Percentiles rank a stretch among this genome's conserved stretches.
Evolutionary conservation across 1,284 basidiomycete species (phyloP).

Genomic region (Takashimella koratensis): DNA sequence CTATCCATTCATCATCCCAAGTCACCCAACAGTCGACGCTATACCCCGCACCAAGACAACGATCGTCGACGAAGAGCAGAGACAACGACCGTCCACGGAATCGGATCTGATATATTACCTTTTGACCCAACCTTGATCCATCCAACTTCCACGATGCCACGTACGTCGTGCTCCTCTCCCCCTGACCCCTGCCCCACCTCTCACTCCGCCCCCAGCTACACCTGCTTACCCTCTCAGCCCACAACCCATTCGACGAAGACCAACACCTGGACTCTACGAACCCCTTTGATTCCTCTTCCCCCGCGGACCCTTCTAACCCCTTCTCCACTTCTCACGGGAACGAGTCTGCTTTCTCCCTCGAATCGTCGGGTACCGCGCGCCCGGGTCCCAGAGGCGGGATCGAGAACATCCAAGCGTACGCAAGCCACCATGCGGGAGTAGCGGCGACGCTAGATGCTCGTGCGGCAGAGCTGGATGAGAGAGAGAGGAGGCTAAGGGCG

Average conservation of each 20-base stretch:
- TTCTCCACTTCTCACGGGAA: slow-evolving; percentile 38
- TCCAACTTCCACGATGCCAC: too few relatives aligned
- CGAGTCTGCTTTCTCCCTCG: slow-evolving; percentile 41
- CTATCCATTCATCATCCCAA: too few relatives aligned
- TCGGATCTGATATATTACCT: too few relatives aligned
- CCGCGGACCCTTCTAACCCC: slow-evolving; percentile 28
- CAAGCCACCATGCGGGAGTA: neutral
- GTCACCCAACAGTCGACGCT: too few relatives aligned
- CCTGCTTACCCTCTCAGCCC: too few relatives aligned
- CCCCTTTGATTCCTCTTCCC: slow-evolving; percentile 32
- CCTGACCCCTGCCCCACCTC: neutral
- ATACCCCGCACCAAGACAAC: too few relatives aligned
- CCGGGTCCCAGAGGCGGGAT: slow-evolving; percentile 13
- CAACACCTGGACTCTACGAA: slow-evolving; percentile 31
- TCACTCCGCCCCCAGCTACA: too few relatives aligned
- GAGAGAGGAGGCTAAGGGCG: slow-evolving; percentile 29
- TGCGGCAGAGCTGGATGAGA: slow-evolving; percentile 21
- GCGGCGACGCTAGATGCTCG: neutral
- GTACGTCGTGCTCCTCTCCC: too few relatives aligned
- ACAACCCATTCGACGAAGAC: slow-evolving; percentile 31
- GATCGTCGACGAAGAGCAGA: too few relatives aligned
- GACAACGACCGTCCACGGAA: too few relatives aligned
- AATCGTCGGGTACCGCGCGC: slow-evolving; percentile 12
- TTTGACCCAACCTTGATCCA: too few relatives aligned
- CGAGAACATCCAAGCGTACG: slow-evolving; percentile 17